Base-by-base conservation (phyloP, 345 rosid genomes). In the Lepidium sativum region DNA sequence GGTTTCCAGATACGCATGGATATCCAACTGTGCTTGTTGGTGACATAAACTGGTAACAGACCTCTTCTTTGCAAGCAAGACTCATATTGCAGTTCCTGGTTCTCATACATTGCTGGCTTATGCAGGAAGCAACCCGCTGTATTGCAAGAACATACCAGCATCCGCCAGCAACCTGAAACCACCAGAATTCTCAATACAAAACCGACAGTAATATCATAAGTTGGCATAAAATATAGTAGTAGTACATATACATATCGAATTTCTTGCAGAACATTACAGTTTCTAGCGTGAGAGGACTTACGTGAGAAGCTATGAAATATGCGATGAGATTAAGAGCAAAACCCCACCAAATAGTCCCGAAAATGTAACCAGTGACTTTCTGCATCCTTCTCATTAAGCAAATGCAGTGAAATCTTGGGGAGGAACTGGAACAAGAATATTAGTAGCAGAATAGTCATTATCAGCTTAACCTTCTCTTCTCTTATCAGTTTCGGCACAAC, bases 311-410 rank as follows among this genome's bases (percentile, higher is more conserved):
- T 39, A 92, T 86, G 76, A 92, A 80, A 78, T 92, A 92, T 35
- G 96, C 98, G 8, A 92, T 83, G 64, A 92, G 91, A 58, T 92
- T 89, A 34, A 92, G 83, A 77, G 81, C 89, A 54, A 92, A 92
- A 17, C 96, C 98, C 96, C 96, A 92, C 98, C 98, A 92, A 71
- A 92, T 83, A 45, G 98, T 81, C 29, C 98, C 98, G 37, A 92
- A 92, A 43, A 92, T 85, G 67, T 85, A 92, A 5, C 96, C 98
- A 4, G 96, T 92, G 67, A 85, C 98, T 72, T 89, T 89, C 23
- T 78, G 80, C 96, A 92, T 89, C 52, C 83, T 79, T 58, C 83
- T 80, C 95, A 89, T 87, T 63, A 92, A 62, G 53, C 75, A 76
- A 11, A 92, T 48, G 70, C 83, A 81, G 75, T 92, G 98, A 75